Evolutionary conservation across 139 green algal species (phyloP).

Genomic region (Dunaliella primolecta): DNA sequence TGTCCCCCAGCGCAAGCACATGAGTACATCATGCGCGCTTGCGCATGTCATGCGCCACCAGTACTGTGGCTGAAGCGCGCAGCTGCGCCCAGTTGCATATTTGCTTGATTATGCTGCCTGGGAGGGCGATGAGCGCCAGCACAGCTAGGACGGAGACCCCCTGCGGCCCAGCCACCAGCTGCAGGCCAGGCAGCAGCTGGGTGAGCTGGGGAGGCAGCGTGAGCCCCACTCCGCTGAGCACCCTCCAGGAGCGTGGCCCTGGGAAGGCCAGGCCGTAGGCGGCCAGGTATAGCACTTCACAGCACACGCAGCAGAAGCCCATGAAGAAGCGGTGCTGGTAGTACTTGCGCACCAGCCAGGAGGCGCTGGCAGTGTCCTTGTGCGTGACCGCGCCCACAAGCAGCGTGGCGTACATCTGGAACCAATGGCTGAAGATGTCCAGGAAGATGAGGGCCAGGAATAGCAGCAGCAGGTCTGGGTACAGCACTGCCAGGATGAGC

Average conservation of each 20-base stretch:
- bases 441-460: constrained; percentile 79
- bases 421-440: constrained; percentile 95
- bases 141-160: constrained; percentile 35
- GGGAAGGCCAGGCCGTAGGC: constrained; percentile 8
- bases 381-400: constrained; percentile 63
- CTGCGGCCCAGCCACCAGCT: background rate
- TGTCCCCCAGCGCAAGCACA: no score
- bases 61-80: constrained; percentile 6
- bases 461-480: constrained; percentile 45
- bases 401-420: constrained; percentile 83
- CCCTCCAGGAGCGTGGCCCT: background rate
- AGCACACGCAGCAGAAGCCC: constrained; percentile 91
- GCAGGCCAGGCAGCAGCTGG: constrained; percentile 7
- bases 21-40: background rate
- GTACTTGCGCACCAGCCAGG: constrained; percentile 84
- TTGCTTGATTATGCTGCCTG: constrained; percentile 64
- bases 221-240: background rate
- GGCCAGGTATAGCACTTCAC: constrained; percentile 58
- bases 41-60: constrained; percentile 8
- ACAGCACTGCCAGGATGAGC: constrained; percentile 64
- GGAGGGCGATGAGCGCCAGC: constrained; percentile 44
- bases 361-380: constrained; percentile 51
- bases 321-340: constrained; percentile 93
- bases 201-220: background rate
- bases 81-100: constrained; percentile 20